Conservation (phyloP, 2,329 filamentous ascomycete genomes). For the Stemphylium beticola region DNA sequence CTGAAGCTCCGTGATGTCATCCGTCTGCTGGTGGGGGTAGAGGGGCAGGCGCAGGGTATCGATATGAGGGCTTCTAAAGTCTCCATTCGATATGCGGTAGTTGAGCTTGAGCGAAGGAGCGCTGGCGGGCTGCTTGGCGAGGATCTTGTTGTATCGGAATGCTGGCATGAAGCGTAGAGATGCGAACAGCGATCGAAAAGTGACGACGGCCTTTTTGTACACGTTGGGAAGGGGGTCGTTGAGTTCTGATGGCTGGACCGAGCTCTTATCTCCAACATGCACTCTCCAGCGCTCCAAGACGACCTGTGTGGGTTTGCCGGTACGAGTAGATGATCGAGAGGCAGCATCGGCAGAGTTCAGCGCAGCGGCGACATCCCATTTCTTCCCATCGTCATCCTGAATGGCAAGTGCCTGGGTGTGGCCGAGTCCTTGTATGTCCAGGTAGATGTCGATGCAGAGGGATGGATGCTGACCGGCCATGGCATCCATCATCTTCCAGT, state of each 20-base stretch:
- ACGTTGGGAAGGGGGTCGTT: slow-evolving; percentile 76
- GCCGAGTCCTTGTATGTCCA: slow-evolving; percentile 79
- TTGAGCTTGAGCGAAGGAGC: slow-evolving; percentile 71
- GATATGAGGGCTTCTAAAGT: slow-evolving; percentile 58
- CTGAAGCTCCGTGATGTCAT: slow-evolving; percentile 70
- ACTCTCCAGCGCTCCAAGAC: slow-evolving; percentile 91
- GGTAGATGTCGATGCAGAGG: slow-evolving; percentile 86
- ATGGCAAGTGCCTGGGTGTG: slow-evolving; percentile 87
- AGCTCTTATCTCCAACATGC: slow-evolving; percentile 70
- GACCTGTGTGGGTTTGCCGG: slow-evolving; percentile 67
- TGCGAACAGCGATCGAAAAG: slow-evolving; percentile 88
- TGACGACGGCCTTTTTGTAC: slow-evolving; percentile 96
- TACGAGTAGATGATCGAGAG: slow-evolving; percentile 56
- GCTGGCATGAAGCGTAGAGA: slow-evolving; percentile 82
- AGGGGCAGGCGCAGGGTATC: slow-evolving; percentile 77
- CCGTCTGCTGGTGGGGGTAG: slow-evolving; percentile 58
- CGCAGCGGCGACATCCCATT: slow-evolving; percentile 89
- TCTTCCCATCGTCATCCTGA: slow-evolving; percentile 85
- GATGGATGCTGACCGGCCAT: slow-evolving; percentile 79
- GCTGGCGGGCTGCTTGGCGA: slow-evolving; percentile 71
- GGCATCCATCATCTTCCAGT: slow-evolving; percentile 82
- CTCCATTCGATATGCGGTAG: slow-evolving; percentile 76
- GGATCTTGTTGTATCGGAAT: slow-evolving; percentile 81
- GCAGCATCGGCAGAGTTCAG: slow-evolving; percentile 66
- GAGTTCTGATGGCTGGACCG: slow-evolving; percentile 62